These are phyloP conservation scores for Tillandsia fasciculata DNA, from an alignment of 176 grass and related monocot species.

Conservation along the genomic window DNA sequence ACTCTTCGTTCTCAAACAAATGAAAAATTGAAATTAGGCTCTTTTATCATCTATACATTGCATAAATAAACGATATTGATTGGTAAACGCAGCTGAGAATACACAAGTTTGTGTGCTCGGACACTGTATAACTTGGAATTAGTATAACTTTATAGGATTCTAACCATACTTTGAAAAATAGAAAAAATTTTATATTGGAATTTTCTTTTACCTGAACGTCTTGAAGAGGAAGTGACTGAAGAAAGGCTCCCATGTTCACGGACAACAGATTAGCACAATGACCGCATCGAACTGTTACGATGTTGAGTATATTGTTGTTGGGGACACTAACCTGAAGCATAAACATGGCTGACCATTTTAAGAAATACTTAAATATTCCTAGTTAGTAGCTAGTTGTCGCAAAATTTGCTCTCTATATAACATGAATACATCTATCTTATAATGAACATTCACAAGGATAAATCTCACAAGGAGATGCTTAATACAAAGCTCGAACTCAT, in stretches of 20 bases:
- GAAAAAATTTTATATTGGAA: neutral
- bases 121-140: neutral
- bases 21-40: too few species aligned
- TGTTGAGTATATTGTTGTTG: slow-evolving; percentile 26
- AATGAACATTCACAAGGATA: too few species aligned
- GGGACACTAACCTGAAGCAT: slow-evolving; percentile 34
- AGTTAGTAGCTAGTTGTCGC: too few species aligned
- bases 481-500: too few species aligned
- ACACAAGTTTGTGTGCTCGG: too few species aligned
- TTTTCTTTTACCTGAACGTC: slow-evolving; percentile 27
- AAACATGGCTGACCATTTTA: neutral
- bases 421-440: too few species aligned
- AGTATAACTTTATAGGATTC: neutral
- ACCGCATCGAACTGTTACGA: slow-evolving; percentile 40
- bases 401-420: too few species aligned
- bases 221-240: slow-evolving; percentile 23
- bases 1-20: too few species aligned
- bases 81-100: neutral
- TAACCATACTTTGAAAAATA: neutral
- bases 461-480: too few species aligned
- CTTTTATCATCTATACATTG: too few species aligned
- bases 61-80: neutral
- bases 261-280: slow-evolving; percentile 42
- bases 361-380: too few species aligned
- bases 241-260: slow-evolving; percentile 31